Conservation (phyloP, 2,329 filamentous ascomycete genomes). For the Seiridium unicorne region DNA sequence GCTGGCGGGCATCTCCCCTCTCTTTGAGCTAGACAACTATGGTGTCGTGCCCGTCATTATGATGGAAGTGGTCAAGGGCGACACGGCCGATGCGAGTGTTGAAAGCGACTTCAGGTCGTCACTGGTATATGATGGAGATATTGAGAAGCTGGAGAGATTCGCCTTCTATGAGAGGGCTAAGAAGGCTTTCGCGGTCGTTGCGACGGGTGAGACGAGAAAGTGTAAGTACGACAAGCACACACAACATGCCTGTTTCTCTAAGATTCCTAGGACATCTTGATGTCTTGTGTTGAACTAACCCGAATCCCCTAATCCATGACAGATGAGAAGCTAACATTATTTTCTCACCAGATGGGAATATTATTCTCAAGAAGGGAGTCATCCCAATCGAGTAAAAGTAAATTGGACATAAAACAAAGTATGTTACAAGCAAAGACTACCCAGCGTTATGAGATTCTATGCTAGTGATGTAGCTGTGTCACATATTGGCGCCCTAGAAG, state of each 20-base stretch:
- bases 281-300: too few relatives aligned
- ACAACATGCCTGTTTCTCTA: too few relatives aligned
- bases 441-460: too few relatives aligned
- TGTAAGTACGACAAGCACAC: background rate
- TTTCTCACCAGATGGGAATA: conserved; percentile 6
- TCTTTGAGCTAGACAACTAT: conserved; percentile 10
- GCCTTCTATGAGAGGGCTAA: conserved; percentile 11
- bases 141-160: conserved; percentile 11
- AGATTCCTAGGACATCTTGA: too few relatives aligned
- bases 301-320: too few relatives aligned
- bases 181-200: conserved; percentile 10
- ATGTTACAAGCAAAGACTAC: too few relatives aligned
- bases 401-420: background rate
- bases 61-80: conserved; percentile 11
- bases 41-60: conserved; percentile 9
- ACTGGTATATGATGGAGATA: conserved; percentile 5
- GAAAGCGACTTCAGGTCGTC: conserved; percentile 8
- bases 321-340: too few relatives aligned
- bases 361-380: conserved; percentile 14
- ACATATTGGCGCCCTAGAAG: too few relatives aligned
- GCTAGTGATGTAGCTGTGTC: too few relatives aligned
- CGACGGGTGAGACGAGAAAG: conserved; percentile 11
- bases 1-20: conserved; percentile 6
- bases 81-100: conserved; percentile 6
- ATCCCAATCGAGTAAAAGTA: background rate